These are phyloP conservation scores for Mucor plumbeus DNA, from an alignment of 371 early-diverging fungal species.

Conservation along the genomic window DNA sequence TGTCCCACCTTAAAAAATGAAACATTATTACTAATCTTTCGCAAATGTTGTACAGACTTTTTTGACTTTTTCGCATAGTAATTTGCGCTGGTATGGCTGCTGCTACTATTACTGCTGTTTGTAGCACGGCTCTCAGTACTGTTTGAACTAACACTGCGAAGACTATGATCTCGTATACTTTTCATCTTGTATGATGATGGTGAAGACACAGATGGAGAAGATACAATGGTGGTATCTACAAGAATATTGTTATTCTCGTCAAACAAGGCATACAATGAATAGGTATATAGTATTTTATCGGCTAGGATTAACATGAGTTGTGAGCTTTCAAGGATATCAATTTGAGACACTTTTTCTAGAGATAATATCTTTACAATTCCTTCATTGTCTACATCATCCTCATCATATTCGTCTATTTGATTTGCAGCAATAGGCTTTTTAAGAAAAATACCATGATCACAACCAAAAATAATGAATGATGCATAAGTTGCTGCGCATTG, in stretches of 20 bases:
- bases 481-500: constrained; percentile 38
- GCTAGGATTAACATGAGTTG: constrained; percentile 81
- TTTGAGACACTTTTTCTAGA: constrained; percentile 82
- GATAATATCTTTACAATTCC: constrained; percentile 64
- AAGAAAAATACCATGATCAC: constrained; percentile 54
- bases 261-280: constrained; percentile 71
- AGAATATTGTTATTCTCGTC: constrained; percentile 1
- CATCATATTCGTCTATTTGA: not conserved
- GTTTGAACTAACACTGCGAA: not conserved
- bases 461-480: constrained; percentile 40
- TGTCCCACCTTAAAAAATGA: constrained; percentile 91
- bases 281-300: constrained; percentile 81
- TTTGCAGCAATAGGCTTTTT: constrained; percentile 12
- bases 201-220: constrained; percentile 9
- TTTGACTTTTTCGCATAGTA: constrained; percentile 11
- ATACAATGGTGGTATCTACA: not conserved
- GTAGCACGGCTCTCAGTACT: not conserved
- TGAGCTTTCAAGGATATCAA: constrained; percentile 79
- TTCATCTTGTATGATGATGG: constrained; percentile 3
- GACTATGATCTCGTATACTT: constrained; percentile 7
- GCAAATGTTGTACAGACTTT: constrained; percentile 31
- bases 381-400: constrained; percentile 22
- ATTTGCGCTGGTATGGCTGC: constrained; percentile 20
- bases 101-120: not conserved
- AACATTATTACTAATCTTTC: constrained; percentile 79